Percentiles rank a stretch among this genome's conserved stretches.
phyloP scores from a whole-genome alignment of 805 yeast species.

The Nakazawaea ishiwadae region DNA sequence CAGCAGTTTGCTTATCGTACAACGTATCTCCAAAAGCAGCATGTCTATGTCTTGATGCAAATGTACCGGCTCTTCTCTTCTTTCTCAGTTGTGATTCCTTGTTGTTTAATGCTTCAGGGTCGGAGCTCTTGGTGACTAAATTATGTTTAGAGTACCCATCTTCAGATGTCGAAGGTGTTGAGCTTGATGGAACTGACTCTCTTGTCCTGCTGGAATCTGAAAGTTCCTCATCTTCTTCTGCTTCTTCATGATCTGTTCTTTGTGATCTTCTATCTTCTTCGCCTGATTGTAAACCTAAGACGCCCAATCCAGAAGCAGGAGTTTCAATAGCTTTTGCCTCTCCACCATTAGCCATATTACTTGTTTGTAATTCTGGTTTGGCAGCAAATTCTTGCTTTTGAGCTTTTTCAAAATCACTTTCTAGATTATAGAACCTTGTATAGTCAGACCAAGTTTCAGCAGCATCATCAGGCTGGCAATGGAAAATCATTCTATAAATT shows the following conservation, averaged over 20 bases:
- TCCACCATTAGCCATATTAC: conserved; percentile 6
- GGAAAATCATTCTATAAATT: conserved; percentile 79
- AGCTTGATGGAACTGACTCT: neutral
- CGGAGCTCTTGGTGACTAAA: neutral
- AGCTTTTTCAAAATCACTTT: conserved; percentile 47
- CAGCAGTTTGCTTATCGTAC: conserved; percentile 70
- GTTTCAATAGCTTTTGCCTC: neutral
- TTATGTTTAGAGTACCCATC: neutral
- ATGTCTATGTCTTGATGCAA: conserved; percentile 8
- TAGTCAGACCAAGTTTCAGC: conserved; percentile 91
- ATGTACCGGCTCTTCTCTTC: conserved; percentile 9
- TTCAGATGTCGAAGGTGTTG: conserved; percentile 4
- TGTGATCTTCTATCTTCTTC: too few species aligned
- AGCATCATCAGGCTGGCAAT: conserved; percentile 90
- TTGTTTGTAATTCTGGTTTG: neutral
- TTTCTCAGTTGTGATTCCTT: neutral
- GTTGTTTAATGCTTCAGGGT: neutral
- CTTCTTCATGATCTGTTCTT: too few species aligned
- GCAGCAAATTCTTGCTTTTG: conserved; percentile 20
- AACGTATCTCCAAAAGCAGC: conserved; percentile 14
- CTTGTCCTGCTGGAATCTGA: neutral
- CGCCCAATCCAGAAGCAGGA: conserved; percentile 1
- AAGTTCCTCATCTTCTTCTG: neutral
- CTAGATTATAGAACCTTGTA: conserved; percentile 60
- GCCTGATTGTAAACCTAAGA: conserved; percentile 1